A percentile compares a stretch with the other conserved stretches of the same genome.
Conservation (phyloP, 2,329 filamentous ascomycete species). For the Alternaria tenuissima region DNA sequence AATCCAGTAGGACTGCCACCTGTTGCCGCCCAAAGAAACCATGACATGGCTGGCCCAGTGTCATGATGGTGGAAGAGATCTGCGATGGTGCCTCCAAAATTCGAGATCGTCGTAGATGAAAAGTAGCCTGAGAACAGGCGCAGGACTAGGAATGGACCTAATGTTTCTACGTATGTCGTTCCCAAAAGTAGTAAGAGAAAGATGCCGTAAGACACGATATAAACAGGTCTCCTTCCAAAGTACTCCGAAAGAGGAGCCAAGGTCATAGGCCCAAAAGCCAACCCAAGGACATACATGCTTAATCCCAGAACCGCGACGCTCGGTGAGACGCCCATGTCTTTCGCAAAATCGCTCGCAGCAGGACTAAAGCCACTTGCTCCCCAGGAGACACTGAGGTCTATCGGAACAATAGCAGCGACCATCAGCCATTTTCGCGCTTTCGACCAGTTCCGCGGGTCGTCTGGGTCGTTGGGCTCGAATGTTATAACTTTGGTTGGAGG, state of each 20-base stretch:
- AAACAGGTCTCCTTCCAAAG: slow-evolving; percentile 55
- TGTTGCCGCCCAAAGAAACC: slow-evolving; percentile 59
- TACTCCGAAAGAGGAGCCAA: slow-evolving; percentile 50
- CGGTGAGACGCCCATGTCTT: slow-evolving; percentile 52
- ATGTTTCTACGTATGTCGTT: slow-evolving; percentile 53
- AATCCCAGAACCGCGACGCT: slow-evolving; percentile 56
- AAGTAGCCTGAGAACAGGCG: slow-evolving; percentile 58
- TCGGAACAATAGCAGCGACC: slow-evolving; percentile 46
- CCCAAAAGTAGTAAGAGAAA: slow-evolving; percentile 56
- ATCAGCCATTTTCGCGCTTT: slow-evolving; percentile 46
- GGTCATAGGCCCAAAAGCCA: slow-evolving; percentile 54
- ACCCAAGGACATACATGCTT: slow-evolving; percentile 57
- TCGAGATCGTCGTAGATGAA: slow-evolving; percentile 51
- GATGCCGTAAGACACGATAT: slow-evolving; percentile 54
- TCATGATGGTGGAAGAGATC: slow-evolving; percentile 56
- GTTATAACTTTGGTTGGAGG: slow-evolving; percentile 20
- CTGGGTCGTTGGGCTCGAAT: slow-evolving; percentile 29
- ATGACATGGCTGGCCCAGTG: slow-evolving; percentile 53
- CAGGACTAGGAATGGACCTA: slow-evolving; percentile 55
- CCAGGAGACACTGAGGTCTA: slow-evolving; percentile 52
- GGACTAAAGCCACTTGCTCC: slow-evolving; percentile 60
- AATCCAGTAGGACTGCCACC: slow-evolving; percentile 57
- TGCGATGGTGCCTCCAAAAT: slow-evolving; percentile 56
- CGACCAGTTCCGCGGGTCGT: slow-evolving; percentile 50
- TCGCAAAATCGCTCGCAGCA: slow-evolving; percentile 52